Base-by-base conservation (phyloP, 179 eudicot genomes). In the Actinidia arguta region DNA sequence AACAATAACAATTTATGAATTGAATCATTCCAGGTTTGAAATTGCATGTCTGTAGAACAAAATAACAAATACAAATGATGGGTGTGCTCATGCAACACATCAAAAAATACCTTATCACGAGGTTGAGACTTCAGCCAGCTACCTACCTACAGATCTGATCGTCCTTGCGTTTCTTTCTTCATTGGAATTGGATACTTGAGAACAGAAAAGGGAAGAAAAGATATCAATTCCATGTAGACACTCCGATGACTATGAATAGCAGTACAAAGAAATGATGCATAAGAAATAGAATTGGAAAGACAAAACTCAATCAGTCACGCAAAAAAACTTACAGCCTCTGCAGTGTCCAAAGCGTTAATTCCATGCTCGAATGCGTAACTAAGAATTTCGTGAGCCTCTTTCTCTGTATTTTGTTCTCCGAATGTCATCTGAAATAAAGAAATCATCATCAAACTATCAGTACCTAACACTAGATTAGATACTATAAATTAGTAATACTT, bases 371-470 rank as follows among this genome's bases (percentile, higher is more conserved):
- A 93, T 66, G 99, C 93, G 82, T 94, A 95, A 83, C 87, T 90
- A 73, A 96, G 96, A 51, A 93, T 92, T 47, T 94, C 94, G 76
- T 96, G 98, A 81, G 99, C 94, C 83, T 96, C 98, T 83, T 95
- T 94, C 89, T 96, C 99, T 62, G 99, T 92, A 78, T 95, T 96
- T 82, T 96, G 99, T 79, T 93, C 92, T 47, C 99, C 99, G 87
- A 90, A 96, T 55, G 99, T 94, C 99, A 96, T 94, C 99, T 96
- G 91, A 46, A 86, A 84, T 72, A 77, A 58, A 36, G 50, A 63
- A 71, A 66, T 50, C 25, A 64, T 55, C 55, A 83, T n/a, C n/a
- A 39, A 79, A 36, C 17, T 42, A 76, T 76, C 27, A 78, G 11
- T 62, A 71, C 64, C 51, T 17, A 76, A 47, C 17, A n/a, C 0